Evolutionary conservation across 495 filamentous ascomycete species (phyloP), one percentile per base, ranked within the genome.

Genomic region (Penicillium ucsense): DNA sequence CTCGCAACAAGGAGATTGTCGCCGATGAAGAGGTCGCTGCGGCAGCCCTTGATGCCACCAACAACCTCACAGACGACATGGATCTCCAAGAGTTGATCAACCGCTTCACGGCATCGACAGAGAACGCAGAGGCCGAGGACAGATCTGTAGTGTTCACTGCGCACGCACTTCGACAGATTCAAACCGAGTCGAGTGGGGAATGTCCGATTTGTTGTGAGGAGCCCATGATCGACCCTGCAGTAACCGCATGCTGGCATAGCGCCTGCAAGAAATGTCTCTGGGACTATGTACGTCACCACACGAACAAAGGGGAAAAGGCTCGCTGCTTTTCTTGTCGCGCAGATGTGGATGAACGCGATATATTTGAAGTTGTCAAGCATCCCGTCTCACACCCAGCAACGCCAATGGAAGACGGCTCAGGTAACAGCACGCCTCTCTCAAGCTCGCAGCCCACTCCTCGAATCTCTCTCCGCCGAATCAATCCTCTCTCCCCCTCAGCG

Each of bases 151-250:
- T 81, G 43, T 98, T 91, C 55, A 89, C 88, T 1, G 81, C 88
- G 0, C 82, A 95, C 66, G 88, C 89, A 3, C 73, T 98, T 6
- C 76, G 82, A 47, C 88, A 97, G 61, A 98, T 98, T 41, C 84
- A 89, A 48, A 88, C 85, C 31, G 89, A 95, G 53, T 83, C 82
- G 12, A 80, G 82, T 38, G 84, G 85, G 43, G 92, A 98, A 66
- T 98, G 92, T 58, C 90, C 92, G 6, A 87, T 98, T 49, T 98
- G 92, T 66, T 77, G 85, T 6, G 89, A 95, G 60, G 92, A 95
- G 61, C 89, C 89, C 5, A 95, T 96, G 88, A 78, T 84, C 38
- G 84, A 95, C 38, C 90, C 94, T 48, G 83, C 87, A 1, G 91
- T 98, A 1, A 95, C 92, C 0, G 86, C 88, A 0, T 98, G 92